These are phyloP conservation scores for Gossypium bickii DNA, from an alignment of 345 rosid genomes.

Conservation along the genomic window DNA sequence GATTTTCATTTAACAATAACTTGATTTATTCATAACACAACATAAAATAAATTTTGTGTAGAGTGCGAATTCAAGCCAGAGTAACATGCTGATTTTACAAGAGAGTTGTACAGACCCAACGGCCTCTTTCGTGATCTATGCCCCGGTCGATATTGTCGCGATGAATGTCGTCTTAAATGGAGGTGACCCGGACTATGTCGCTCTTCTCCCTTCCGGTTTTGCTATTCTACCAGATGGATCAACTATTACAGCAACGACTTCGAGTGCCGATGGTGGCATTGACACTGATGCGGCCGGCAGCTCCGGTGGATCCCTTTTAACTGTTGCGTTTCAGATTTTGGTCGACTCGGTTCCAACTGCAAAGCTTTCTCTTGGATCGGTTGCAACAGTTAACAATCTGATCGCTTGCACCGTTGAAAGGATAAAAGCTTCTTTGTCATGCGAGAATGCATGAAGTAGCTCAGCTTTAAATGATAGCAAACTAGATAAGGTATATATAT, in stretches of 20 bases:
- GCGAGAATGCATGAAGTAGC: conserved; percentile 29
- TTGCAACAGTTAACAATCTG: conserved; percentile 76
- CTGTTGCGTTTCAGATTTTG: conserved; percentile 73
- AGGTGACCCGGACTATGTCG: conserved; percentile 48
- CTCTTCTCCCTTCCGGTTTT: conserved; percentile 63
- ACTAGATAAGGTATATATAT: conserved; percentile 7
- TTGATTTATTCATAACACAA: not conserved
- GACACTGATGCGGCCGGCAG: not conserved
- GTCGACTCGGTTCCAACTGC: conserved; percentile 56
- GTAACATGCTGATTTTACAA: conserved; percentile 57
- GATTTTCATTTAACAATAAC: not conserved
- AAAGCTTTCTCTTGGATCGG: conserved; percentile 64
- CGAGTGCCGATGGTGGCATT: conserved; percentile 16
- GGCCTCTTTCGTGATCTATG: conserved; percentile 54
- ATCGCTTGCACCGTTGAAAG: conserved; percentile 63
- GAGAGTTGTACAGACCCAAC: conserved; percentile 54
- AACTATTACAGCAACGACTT: not conserved
- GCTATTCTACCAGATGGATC: conserved; percentile 57
- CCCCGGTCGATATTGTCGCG: conserved; percentile 48
- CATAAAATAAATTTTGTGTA: conserved; percentile 12
- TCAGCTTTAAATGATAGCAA: not conserved
- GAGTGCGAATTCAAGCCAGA: conserved; percentile 44
- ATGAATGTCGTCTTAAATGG: conserved; percentile 47
- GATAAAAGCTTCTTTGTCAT: conserved; percentile 51
- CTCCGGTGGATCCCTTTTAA: conserved; percentile 66